Percentiles rank a stretch among this genome's conserved stretches.
Conservation (phyloP, 495 filamentous ascomycete species). For the Aspergillus olivimuriae region DNA sequence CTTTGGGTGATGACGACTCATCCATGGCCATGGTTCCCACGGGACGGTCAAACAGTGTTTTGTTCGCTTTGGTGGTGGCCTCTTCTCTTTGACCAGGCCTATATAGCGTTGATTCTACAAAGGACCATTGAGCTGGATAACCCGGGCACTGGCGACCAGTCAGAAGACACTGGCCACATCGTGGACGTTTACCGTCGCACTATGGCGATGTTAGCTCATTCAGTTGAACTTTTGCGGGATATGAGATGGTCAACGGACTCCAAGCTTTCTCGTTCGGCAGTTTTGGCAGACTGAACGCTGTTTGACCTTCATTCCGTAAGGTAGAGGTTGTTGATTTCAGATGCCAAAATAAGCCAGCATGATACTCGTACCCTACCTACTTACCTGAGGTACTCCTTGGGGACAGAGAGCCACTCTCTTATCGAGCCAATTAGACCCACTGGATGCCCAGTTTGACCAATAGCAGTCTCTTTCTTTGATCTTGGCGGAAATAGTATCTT, state of each 20-base stretch:
- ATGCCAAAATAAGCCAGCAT: too few relatives aligned
- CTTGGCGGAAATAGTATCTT: too few relatives aligned
- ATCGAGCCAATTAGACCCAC: too few relatives aligned
- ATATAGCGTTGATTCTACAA: conserved; percentile 2
- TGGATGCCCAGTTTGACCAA: too few relatives aligned
- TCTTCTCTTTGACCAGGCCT: not conserved
- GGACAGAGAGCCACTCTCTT: too few relatives aligned
- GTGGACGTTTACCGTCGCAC: conserved; percentile 22
- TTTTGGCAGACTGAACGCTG: conserved; percentile 16
- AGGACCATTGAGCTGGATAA: conserved; percentile 16
- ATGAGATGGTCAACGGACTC: conserved; percentile 10
- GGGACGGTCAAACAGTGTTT: not conserved
- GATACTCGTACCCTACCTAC: too few relatives aligned
- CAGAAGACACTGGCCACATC: conserved; percentile 17
- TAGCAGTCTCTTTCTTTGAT: too few relatives aligned
- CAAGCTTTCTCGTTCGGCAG: conserved; percentile 20
- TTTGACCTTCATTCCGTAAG: conserved; percentile 20
- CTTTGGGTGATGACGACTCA: not conserved
- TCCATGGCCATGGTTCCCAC: not conserved
- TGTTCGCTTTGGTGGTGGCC: not conserved
- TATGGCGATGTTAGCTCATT: conserved; percentile 1
- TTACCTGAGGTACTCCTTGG: too few relatives aligned
- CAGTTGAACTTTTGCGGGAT: not conserved
- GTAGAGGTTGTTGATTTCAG: too few relatives aligned
- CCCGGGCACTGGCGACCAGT: conserved; percentile 15